Evolutionary conservation across 2,329 filamentous ascomycete genomes (phyloP).

Genomic region (Dactylella cylindrospora): DNA sequence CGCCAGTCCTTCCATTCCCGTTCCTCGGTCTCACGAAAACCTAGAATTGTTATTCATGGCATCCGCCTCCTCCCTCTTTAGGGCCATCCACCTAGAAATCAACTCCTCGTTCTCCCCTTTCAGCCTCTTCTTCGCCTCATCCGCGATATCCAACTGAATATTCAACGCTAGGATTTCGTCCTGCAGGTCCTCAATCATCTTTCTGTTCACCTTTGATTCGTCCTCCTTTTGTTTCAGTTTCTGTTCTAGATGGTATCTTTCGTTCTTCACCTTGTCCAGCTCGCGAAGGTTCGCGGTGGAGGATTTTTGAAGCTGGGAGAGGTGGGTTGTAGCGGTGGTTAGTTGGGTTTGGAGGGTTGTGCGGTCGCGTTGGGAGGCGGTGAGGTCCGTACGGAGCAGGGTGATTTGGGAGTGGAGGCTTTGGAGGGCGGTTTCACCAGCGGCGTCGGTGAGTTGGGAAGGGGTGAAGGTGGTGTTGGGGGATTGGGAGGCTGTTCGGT

Average conservation of each 20-base stretch:
- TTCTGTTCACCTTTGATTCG: constrained; percentile 66
- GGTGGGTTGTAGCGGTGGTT: constrained; percentile 36
- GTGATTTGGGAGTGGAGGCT: constrained; percentile 48
- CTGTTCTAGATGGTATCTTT: constrained; percentile 77
- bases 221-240: constrained; percentile 82
- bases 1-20: too few relatives aligned
- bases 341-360: constrained; percentile 43
- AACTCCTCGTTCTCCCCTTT: constrained; percentile 83
- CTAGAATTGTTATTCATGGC: constrained; percentile 71
- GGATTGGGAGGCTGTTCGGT: constrained; percentile 66
- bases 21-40: constrained; percentile 56
- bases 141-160: constrained; percentile 82
- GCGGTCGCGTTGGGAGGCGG: constrained; percentile 48
- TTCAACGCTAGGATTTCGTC: constrained; percentile 89
- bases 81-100: constrained; percentile 85
- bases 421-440: constrained; percentile 48
- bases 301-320: constrained; percentile 63
- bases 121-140: constrained; percentile 71
- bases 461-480: constrained; percentile 59
- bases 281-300: constrained; percentile 57
- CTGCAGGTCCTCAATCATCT: constrained; percentile 67
- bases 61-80: constrained; percentile 82
- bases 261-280: constrained; percentile 63
- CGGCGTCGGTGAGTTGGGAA: constrained; percentile 18
- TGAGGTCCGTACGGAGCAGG: constrained; percentile 47